Evolutionary conservation across 495 filamentous ascomycete genomes (phyloP).

Genomic region (Lentithecium fluviatile): DNA sequence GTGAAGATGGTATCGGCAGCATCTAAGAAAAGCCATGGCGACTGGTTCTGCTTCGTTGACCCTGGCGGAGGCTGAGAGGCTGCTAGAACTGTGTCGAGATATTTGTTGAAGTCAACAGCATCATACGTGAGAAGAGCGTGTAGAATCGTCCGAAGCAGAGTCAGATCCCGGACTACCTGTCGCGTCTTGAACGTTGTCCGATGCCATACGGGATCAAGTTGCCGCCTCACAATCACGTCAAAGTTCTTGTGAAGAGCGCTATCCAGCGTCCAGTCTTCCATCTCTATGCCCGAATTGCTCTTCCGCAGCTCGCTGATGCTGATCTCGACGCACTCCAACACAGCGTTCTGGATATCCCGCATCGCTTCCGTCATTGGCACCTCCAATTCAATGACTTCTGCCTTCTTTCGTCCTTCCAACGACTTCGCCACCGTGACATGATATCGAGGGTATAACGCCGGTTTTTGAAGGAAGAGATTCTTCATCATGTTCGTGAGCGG

Average conservation of each 20-base stretch:
- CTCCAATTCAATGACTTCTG: conserved; percentile 94
- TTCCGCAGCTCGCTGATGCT: conserved; percentile 91
- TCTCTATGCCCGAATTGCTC: conserved; percentile 80
- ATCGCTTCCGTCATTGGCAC: conserved; percentile 96
- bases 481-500: conserved; percentile 88
- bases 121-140: conserved; percentile 83
- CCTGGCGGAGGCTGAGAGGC: conserved; percentile 86
- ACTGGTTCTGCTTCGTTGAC: conserved; percentile 81
- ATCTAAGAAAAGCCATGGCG: conserved; percentile 95
- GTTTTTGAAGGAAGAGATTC: conserved; percentile 86
- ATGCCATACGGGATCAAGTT: conserved; percentile 96
- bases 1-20: conserved; percentile 92
- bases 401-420: conserved; percentile 85
- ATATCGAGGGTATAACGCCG: conserved; percentile 92
- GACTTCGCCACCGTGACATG: conserved; percentile 85
- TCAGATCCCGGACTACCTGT: conserved; percentile 88
- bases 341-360: conserved; percentile 87
- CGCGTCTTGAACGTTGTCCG: conserved; percentile 90
- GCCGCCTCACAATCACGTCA: conserved; percentile 81
- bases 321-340: conserved; percentile 94
- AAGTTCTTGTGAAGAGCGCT: conserved; percentile 92
- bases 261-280: conserved; percentile 97
- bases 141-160: conserved; percentile 80
- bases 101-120: conserved; percentile 86
- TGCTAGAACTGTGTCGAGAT: conserved; percentile 90